Evolutionary conservation across 2,329 filamentous ascomycete species (phyloP), one percentile per base, ranked within the genome.

Genomic region (Trichoderma brevicompactum): DNA sequence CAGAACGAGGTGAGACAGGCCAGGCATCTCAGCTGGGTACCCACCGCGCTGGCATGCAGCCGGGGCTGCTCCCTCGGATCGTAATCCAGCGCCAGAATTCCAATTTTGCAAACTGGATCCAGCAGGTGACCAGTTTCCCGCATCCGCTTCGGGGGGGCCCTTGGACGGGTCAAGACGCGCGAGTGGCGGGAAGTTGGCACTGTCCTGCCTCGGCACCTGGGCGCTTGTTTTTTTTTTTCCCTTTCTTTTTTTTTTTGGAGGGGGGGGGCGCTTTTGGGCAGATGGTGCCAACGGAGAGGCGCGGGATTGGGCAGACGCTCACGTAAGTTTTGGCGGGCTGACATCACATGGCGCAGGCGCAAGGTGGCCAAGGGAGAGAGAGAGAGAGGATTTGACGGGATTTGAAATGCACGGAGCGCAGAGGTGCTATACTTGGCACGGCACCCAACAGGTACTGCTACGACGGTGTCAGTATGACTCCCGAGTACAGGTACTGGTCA

Each of bases 331-430:
- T 5, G 12, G 19, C 34, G 13, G 23, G 61, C 61, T 64, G 61
- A 64, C 61, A 64, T 64, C 61, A 64, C 61, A 63, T 63, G 59
- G 46, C 46, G 48, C 48, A 53, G 48, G 38, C 49, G 49, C 17
- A 61, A 61, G 38, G 44, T 52, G 49, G 48, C 46, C 19, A 38
- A 23, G 56, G 5, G 23, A 5, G 23, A 28, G 23, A 28, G 23
- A 2, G 23, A 28, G 32, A 38, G 28, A 23, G 46, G 40, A 58
- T 58, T 58, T 44, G 40, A 23, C n/a, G 54, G 54, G 41, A 46
- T 38, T 58, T 46, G 41, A 58, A 28, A 28, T 28, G 23, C 23
- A 28, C 23, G 23, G 23, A 28, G 23, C 23, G 23, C 23, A 28
- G 23, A 28, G 23, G 23, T n/a, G 40, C 53, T 55, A 55, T 55